These are phyloP conservation scores for Sporothrix inflata DNA, from an alignment of 2,329 filamentous ascomycete genomes.

Conservation along the genomic window DNA sequence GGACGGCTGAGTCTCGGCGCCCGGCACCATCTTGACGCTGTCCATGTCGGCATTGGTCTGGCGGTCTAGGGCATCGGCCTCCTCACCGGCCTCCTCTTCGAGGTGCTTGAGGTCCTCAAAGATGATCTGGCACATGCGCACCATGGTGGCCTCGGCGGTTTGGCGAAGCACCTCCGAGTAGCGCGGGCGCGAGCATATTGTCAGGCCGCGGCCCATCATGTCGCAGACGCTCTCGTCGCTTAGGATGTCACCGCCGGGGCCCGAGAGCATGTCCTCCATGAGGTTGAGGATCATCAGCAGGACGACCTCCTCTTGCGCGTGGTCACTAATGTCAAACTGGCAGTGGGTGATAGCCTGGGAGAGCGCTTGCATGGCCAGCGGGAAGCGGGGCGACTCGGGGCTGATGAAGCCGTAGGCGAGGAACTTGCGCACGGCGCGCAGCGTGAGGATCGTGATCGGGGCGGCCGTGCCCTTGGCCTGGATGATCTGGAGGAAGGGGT, in stretches of 20 bases:
- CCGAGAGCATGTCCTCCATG: constrained; percentile 98
- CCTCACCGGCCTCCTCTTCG: constrained; percentile 73
- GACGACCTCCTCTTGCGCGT: constrained; percentile 92
- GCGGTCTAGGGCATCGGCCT: constrained; percentile 67
- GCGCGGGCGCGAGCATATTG: constrained; percentile 93
- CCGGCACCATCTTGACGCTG: constrained; percentile 81
- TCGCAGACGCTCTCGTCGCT: constrained; percentile 98
- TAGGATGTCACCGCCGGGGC: constrained; percentile 87
- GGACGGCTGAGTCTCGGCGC: constrained; percentile 53
- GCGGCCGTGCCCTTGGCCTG: constrained; percentile 95
- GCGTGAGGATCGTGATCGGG: constrained; percentile 90
- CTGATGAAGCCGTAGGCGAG: constrained; percentile 92
- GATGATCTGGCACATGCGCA: constrained; percentile 98
- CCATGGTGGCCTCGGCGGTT: constrained; percentile 95
- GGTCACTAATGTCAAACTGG: constrained; percentile 95
- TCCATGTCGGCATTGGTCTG: constrained; percentile 70
- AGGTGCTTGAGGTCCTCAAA: constrained; percentile 90
- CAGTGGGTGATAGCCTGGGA: constrained; percentile 97
- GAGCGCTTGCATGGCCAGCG: constrained; percentile 89
- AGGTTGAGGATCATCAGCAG: constrained; percentile 90
- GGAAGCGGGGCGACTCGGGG: constrained; percentile 80
- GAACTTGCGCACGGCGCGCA: constrained; percentile 95
- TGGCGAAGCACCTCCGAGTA: constrained; percentile 88
- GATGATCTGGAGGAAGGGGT: constrained; percentile 95
- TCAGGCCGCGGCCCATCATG: constrained; percentile 98